phyloP scores from a whole-genome alignment of 1,284 basidiomycete genomes.

The Puccinia horiana region DNA sequence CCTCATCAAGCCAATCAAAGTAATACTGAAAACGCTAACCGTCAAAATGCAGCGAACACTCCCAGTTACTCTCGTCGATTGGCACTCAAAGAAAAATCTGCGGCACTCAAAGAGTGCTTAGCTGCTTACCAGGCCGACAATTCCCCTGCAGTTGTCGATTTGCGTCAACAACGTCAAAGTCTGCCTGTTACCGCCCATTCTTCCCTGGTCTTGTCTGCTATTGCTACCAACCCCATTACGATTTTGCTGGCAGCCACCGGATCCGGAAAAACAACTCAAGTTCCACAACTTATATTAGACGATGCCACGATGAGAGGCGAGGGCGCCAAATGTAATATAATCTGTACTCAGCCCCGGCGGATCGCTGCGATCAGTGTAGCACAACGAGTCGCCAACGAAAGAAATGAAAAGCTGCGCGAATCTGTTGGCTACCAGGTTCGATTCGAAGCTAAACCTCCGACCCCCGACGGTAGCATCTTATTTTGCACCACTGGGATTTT shows the following conservation, averaged over 20 bases:
- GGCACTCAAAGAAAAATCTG: slow-evolving; percentile 33
- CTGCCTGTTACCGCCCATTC: slow-evolving; percentile 53
- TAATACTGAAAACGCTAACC: slow-evolving; percentile 61
- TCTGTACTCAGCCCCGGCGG: slow-evolving; percentile 90
- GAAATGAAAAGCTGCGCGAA: slow-evolving; percentile 72
- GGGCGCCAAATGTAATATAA: slow-evolving; percentile 83
- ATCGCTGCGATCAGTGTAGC: slow-evolving; percentile 92
- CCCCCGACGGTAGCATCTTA: slow-evolving; percentile 77
- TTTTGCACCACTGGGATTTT: slow-evolving; percentile 95
- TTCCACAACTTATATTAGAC: slow-evolving; percentile 89
- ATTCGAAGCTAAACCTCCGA: slow-evolving; percentile 79
- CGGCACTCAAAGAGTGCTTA: slow-evolving; percentile 10
- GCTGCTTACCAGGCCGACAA: background rate
- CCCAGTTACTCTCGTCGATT: background rate
- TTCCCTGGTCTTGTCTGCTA: slow-evolving; percentile 65
- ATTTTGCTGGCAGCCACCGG: slow-evolving; percentile 94
- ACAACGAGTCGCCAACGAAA: slow-evolving; percentile 84
- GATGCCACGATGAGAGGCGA: slow-evolving; percentile 75
- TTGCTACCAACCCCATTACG: slow-evolving; percentile 79
- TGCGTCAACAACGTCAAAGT: slow-evolving; percentile 34
- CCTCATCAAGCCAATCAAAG: slow-evolving; percentile 67
- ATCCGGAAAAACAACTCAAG: slow-evolving; percentile 93
- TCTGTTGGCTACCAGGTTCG: slow-evolving; percentile 89
- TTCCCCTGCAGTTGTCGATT: slow-evolving; percentile 24
- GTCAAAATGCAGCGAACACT: background rate